phyloP scores from a whole-genome alignment of 768 basidiomycete genomes.

The Pholiota molesta region DNA sequence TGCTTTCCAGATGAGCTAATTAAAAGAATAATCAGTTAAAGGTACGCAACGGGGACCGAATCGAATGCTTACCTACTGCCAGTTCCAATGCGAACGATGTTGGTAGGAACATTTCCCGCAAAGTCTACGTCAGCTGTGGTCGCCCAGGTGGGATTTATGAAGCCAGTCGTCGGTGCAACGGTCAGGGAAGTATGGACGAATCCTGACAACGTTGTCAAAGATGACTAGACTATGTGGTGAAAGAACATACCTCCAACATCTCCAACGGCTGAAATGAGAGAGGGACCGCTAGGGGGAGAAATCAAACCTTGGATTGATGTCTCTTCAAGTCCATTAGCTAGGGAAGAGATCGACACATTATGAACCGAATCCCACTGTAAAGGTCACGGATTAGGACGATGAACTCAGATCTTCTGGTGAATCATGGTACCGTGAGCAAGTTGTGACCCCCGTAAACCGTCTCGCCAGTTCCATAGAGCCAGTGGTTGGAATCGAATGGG shows the following conservation, averaged over 20 bases:
- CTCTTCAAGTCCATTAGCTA: conserved; percentile 71
- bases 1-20: conserved; percentile 49
- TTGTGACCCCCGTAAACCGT: conserved; percentile 66
- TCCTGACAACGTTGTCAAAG: conserved; percentile 28
- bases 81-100: conserved; percentile 56
- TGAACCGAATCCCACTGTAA: conserved; percentile 59
- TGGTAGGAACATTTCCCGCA: conserved; percentile 52
- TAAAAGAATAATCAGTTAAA: not conserved
- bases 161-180: conserved; percentile 40
- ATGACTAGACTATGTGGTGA: not conserved
- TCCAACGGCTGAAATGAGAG: conserved; percentile 57
- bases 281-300: conserved; percentile 62
- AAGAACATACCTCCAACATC: conserved; percentile 50
- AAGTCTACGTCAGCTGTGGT: conserved; percentile 54
- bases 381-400: conserved; percentile 2
- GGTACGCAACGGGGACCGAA: not conserved
- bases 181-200: conserved; percentile 50
- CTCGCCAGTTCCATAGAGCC: conserved; percentile 71
- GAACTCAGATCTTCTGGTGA: not conserved
- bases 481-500: conserved; percentile 70
- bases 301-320: conserved; percentile 59
- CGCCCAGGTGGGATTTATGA: conserved; percentile 50
- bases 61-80: conserved; percentile 38
- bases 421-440: conserved; percentile 38
- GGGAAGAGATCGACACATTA: conserved; percentile 59